Conservation (phyloP, 2,329 filamentous ascomycete genomes). For the Neopestalotiopsis rosae region DNA sequence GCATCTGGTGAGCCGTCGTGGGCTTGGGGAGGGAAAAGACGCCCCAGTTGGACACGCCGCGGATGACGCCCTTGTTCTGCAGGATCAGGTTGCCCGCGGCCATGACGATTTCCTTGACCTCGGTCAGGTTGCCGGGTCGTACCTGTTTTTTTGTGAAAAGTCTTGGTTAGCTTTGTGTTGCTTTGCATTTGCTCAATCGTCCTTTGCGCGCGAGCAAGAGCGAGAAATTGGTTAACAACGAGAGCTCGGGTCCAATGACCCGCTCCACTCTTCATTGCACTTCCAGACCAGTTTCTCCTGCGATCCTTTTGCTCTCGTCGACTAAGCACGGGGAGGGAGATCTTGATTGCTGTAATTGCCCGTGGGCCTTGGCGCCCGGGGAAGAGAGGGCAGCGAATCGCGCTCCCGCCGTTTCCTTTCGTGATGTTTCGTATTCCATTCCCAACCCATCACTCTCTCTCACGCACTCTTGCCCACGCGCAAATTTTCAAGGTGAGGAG, state of each 20-base stretch:
- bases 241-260: too few species aligned
- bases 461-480: not conserved
- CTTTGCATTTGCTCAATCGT: too few species aligned
- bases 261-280: too few species aligned
- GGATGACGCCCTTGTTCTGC: constrained; percentile 83
- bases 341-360: too few species aligned
- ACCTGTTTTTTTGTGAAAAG: constrained; percentile 62
- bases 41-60: constrained; percentile 95
- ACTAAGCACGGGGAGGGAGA: too few species aligned
- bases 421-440: too few species aligned
- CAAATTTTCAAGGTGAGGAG: not conserved
- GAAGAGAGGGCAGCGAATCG: too few species aligned
- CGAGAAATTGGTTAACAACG: too few species aligned
- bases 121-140: constrained; percentile 84
- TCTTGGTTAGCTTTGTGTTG: constrained; percentile 17
- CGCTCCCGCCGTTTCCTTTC: too few species aligned
- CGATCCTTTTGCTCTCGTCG: too few species aligned
- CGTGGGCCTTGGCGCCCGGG: too few species aligned
- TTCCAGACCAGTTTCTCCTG: too few species aligned
- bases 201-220: not conserved
- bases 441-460: not conserved
- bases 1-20: constrained; percentile 79
- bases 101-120: constrained; percentile 97
- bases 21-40: constrained; percentile 85
- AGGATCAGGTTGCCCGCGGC: constrained; percentile 85